phyloP scores from a whole-genome alignment of 331 rosid genomes.

The Telfairia occidentalis region DNA sequence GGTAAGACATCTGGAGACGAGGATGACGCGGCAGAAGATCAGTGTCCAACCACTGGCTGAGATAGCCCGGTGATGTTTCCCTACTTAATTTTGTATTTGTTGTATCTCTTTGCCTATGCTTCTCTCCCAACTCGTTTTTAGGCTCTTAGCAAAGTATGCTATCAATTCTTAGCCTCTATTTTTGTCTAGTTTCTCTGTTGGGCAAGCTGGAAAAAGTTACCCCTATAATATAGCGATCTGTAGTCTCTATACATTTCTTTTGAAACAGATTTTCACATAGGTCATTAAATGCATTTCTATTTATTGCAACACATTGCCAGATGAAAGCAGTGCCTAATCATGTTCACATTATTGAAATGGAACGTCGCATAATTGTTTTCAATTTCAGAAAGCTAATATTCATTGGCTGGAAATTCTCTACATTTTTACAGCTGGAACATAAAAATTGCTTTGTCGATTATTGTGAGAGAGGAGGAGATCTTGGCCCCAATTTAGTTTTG shows the following conservation, averaged over 20 bases:
- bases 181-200: not conserved
- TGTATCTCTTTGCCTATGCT: not conserved
- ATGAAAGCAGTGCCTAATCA: not conserved
- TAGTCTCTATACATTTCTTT: not conserved
- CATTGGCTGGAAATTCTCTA: not conserved
- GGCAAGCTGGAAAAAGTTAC: not conserved
- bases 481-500: not conserved
- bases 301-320: not conserved
- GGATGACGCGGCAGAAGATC: not conserved
- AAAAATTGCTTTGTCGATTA: not conserved
- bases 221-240: not conserved
- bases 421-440: not conserved
- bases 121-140: not conserved
- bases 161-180: not conserved
- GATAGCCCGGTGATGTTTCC: not conserved
- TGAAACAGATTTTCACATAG: not conserved
- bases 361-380: not conserved
- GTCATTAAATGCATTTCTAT: not conserved
- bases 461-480: not conserved
- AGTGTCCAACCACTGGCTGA: not conserved
- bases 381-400: not conserved
- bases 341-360: conserved; percentile 4
- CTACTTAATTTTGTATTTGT: not conserved
- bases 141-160: not conserved
- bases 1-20: conserved; percentile 1